Conservation (phyloP, 192 early-diverging fungal species). For the Mortierella hygrophila region DNA sequence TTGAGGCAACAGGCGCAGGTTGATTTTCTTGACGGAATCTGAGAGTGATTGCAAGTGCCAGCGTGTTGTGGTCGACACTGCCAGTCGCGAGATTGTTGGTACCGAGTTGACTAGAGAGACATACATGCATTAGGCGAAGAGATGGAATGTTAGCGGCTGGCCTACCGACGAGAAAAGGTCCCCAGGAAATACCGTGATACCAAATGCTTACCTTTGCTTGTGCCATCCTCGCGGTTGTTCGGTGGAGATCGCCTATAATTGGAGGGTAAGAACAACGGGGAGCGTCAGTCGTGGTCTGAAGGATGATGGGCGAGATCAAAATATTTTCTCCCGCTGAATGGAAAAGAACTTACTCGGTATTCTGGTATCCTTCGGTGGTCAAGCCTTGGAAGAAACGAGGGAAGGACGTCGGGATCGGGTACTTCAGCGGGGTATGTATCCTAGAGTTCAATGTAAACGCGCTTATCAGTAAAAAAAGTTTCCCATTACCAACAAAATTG, state of each 20-base stretch:
- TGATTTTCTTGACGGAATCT: constrained; percentile 33
- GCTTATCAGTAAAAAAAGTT: background rate
- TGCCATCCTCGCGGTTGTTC: constrained; percentile 40
- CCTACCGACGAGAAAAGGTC: background rate
- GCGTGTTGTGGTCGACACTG: constrained; percentile 35
- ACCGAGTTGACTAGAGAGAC: constrained; percentile 15
- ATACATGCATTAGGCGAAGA: background rate
- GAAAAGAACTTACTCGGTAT: constrained; percentile 1
- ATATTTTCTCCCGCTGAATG: background rate
- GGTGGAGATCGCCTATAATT: background rate
- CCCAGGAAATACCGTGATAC: background rate
- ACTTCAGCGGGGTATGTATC: constrained; percentile 27
- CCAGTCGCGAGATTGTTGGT: constrained; percentile 32
- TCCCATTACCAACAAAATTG: background rate
- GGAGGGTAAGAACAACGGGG: background rate
- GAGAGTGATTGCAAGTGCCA: constrained; percentile 49
- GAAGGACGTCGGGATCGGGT: constrained; percentile 58
- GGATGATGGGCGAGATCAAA: no score
- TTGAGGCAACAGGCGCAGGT: constrained; percentile 31
- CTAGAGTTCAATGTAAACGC: background rate
- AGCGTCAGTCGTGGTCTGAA: background rate
- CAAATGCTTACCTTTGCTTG: constrained; percentile 32
- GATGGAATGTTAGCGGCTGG: background rate
- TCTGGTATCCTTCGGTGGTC: constrained; percentile 45
- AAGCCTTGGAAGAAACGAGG: constrained; percentile 54